Percentiles rank a stretch among this genome's conserved stretches.
Conservation (phyloP, 1,284 basidiomycete species). For the Ustilago curta region DNA sequence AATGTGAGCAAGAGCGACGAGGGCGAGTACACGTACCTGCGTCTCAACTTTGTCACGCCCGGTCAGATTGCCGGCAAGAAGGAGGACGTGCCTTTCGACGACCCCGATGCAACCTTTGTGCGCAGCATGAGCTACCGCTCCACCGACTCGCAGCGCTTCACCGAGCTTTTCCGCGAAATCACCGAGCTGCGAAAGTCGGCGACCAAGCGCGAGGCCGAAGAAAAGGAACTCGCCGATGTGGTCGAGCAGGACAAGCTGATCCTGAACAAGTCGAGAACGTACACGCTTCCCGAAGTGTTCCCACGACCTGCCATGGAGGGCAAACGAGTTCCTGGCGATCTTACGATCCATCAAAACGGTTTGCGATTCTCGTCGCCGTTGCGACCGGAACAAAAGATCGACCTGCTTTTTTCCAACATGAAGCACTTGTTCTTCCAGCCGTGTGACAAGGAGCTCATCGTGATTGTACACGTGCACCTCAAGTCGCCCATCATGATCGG, state of each 20-base stretch:
- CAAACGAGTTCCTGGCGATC: slow-evolving; percentile 88
- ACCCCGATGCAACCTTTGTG: slow-evolving; percentile 95
- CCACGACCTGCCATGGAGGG: slow-evolving; percentile 92
- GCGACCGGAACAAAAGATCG: slow-evolving; percentile 66
- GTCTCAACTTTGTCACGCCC: slow-evolving; percentile 98
- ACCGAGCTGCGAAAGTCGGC: slow-evolving; percentile 95
- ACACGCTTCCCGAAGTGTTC: slow-evolving; percentile 85
- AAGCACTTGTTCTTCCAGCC: slow-evolving; percentile 99
- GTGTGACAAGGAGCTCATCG: slow-evolving; percentile 94
- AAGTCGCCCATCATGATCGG: slow-evolving; percentile 98
- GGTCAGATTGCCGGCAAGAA: slow-evolving; percentile 98
- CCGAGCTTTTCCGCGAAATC: slow-evolving; percentile 89
- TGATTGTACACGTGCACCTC: slow-evolving; percentile 92
- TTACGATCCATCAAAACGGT: slow-evolving; percentile 98
- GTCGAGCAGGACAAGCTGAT: slow-evolving; percentile 91
- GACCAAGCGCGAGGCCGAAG: slow-evolving; percentile 95
- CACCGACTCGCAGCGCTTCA: slow-evolving; percentile 87
- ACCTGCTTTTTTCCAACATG: slow-evolving; percentile 91
- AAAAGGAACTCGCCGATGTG: slow-evolving; percentile 97
- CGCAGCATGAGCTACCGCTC: slow-evolving; percentile 95
- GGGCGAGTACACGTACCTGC: slow-evolving; percentile 90
- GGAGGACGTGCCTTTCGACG: slow-evolving; percentile 99
- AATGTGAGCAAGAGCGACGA: slow-evolving; percentile 98
- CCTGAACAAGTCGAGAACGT: slow-evolving; percentile 76
- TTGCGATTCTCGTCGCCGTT: slow-evolving; percentile 86